These are phyloP conservation scores for Saturnispora serradocipensis DNA, from an alignment of 805 yeast genomes.

Conservation along the genomic window DNA sequence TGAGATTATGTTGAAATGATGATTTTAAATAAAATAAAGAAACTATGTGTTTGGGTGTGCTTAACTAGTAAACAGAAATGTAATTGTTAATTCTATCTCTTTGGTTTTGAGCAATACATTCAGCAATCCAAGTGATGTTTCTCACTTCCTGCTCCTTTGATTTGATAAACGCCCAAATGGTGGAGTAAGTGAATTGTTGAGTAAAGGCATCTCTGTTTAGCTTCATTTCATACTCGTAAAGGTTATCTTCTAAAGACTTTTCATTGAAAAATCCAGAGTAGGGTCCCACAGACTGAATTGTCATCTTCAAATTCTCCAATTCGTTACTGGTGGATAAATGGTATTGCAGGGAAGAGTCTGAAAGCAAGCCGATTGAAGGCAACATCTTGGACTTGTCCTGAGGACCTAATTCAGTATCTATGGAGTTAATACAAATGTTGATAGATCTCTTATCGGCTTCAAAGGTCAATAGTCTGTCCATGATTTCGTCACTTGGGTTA, in stretches of 20 bases:
- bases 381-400: slow-evolving; percentile 64
- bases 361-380: slow-evolving; percentile 73
- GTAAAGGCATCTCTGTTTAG: slow-evolving; percentile 88
- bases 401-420: slow-evolving; percentile 68
- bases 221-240: slow-evolving; percentile 87
- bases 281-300: slow-evolving; percentile 57
- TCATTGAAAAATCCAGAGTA: slow-evolving; percentile 48
- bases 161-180: slow-evolving; percentile 95
- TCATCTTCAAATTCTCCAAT: slow-evolving; percentile 65
- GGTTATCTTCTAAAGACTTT: slow-evolving; percentile 84
- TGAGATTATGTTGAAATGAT: neutral
- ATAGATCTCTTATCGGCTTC: slow-evolving; percentile 95
- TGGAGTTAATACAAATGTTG: slow-evolving; percentile 83
- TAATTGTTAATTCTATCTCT: slow-evolving; percentile 87
- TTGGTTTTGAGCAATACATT: slow-evolving; percentile 98
- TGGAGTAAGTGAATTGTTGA: slow-evolving; percentile 85
- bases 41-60: neutral
- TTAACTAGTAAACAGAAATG: slow-evolving; percentile 64
- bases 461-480: slow-evolving; percentile 69
- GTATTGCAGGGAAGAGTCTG: slow-evolving; percentile 56
- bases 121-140: slow-evolving; percentile 99
- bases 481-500: slow-evolving; percentile 71
- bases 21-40: neutral
- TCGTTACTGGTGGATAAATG: slow-evolving; percentile 74
- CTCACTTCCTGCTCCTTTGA: slow-evolving; percentile 95